These are phyloP conservation scores for Aspergillus nidulans DNA, from an alignment of 495 filamentous ascomycete species.

Conservation along the genomic window DNA sequence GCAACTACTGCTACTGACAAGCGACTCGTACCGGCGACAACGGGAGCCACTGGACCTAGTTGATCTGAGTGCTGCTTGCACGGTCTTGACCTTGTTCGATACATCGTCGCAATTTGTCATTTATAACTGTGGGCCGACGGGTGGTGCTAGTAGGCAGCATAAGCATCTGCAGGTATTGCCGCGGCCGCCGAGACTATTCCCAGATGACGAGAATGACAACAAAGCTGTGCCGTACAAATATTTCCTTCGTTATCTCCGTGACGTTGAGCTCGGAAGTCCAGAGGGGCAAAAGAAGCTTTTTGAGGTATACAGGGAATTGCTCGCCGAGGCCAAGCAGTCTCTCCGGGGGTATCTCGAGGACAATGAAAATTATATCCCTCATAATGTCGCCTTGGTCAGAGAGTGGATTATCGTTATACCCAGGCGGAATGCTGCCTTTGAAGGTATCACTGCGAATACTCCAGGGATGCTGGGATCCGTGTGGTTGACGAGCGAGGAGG, in stretches of 20 bases:
- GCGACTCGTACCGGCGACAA: slow-evolving; percentile 35
- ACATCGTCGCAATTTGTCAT: slow-evolving; percentile 21
- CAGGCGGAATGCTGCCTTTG: slow-evolving; percentile 17
- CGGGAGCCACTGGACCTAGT: slow-evolving; percentile 18
- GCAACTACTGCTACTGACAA: slow-evolving; percentile 35
- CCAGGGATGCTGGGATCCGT: slow-evolving; percentile 39
- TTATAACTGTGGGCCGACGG: slow-evolving; percentile 34
- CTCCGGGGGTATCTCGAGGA: slow-evolving; percentile 4
- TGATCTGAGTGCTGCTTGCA: slow-evolving; percentile 21
- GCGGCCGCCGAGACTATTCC: slow-evolving; percentile 12
- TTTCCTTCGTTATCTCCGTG: not conserved
- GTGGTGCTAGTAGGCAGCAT: slow-evolving; percentile 38
- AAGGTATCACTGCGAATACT: slow-evolving; percentile 31
- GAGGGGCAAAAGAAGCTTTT: slow-evolving; percentile 5
- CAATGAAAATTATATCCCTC: slow-evolving; percentile 20
- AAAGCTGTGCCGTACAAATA: not conserved
- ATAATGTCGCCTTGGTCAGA: slow-evolving; percentile 37
- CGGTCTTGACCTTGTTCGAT: slow-evolving; percentile 12
- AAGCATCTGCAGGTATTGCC: slow-evolving; percentile 43
- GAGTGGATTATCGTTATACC: slow-evolving; percentile 40
- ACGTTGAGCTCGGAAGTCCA: not conserved
- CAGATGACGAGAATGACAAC: slow-evolving; percentile 12
- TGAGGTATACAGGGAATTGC: slow-evolving; percentile 20
- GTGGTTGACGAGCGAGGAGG: slow-evolving; percentile 26
- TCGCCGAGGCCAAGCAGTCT: slow-evolving; percentile 20